phyloP scores from a whole-genome alignment of 805 yeast species.

The Metschnikowia lachancei region DNA sequence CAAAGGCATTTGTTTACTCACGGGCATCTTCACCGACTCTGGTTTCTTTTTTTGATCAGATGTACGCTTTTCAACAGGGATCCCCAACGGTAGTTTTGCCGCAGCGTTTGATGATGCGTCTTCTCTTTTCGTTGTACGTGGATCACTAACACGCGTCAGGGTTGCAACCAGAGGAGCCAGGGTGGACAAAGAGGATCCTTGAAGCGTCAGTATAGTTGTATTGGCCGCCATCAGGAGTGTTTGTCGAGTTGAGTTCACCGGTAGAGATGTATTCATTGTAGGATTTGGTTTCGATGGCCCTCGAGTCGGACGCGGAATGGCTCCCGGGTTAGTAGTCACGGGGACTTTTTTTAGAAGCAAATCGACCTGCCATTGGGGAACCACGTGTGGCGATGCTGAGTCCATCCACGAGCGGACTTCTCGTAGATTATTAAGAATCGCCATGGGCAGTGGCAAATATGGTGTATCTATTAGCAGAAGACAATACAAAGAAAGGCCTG shows the following conservation, averaged over 20 bases:
- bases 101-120: not conserved
- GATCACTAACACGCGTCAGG: not conserved
- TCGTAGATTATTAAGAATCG: constrained; percentile 19
- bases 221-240: not conserved
- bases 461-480: not conserved
- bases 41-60: too few species aligned
- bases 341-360: constrained; percentile 5
- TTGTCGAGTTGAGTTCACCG: not conserved
- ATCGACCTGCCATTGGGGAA: constrained; percentile 13
- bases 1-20: not conserved
- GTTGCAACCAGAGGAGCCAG: not conserved
- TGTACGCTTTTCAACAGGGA: too few species aligned
- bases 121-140: not conserved
- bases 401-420: constrained; percentile 19
- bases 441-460: constrained; percentile 12
- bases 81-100: too few species aligned
- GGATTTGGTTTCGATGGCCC: constrained; percentile 1
- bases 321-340: not conserved
- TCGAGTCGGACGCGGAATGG: constrained; percentile 1
- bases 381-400: constrained; percentile 13
- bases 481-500: not conserved
- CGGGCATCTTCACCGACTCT: too few species aligned
- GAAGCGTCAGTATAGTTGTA: not conserved
- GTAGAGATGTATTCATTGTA: not conserved
- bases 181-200: not conserved